Conservation (phyloP, 1,284 basidiomycete genomes). For the Trichosporon sp. region DNA sequence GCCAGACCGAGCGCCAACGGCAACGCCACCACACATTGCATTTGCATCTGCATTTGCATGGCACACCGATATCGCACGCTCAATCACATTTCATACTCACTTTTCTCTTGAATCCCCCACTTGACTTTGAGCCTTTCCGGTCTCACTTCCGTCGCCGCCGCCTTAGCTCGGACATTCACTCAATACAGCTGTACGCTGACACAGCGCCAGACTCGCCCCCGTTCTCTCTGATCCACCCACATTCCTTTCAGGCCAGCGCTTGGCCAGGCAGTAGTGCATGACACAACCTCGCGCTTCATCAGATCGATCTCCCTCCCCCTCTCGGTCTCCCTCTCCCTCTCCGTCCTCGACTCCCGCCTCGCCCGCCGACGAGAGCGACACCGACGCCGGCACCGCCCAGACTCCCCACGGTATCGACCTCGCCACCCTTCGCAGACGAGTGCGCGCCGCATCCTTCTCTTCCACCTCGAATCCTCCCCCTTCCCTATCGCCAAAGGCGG, state of each 20-base stretch:
- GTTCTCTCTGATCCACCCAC: not conserved
- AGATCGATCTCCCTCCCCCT: not conserved
- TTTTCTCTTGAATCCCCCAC: not conserved
- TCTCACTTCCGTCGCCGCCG: not conserved
- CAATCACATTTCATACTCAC: not conserved
- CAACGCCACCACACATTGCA: not conserved
- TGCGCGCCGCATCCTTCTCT: not conserved
- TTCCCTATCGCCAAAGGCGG: slow-evolving; percentile 5
- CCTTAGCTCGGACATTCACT: no score
- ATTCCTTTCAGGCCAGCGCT: not conserved
- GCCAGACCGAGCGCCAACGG: no score
- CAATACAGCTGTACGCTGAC: not conserved
- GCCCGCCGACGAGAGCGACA: not conserved
- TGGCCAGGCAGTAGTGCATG: slow-evolving; percentile 1
- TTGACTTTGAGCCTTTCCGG: not conserved
- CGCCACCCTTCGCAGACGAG: not conserved
- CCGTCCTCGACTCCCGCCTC: not conserved
- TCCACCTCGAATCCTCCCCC: not conserved
- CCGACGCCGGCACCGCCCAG: not conserved
- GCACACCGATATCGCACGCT: not conserved
- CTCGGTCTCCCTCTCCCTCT: not conserved
- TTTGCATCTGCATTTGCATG: no score
- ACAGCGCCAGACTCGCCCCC: not conserved
- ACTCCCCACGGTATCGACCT: not conserved
- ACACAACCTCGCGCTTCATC: not conserved